These are phyloP conservation scores for Puccinia hordei DNA, from an alignment of 1,284 basidiomycete genomes.

Conservation along the genomic window DNA sequence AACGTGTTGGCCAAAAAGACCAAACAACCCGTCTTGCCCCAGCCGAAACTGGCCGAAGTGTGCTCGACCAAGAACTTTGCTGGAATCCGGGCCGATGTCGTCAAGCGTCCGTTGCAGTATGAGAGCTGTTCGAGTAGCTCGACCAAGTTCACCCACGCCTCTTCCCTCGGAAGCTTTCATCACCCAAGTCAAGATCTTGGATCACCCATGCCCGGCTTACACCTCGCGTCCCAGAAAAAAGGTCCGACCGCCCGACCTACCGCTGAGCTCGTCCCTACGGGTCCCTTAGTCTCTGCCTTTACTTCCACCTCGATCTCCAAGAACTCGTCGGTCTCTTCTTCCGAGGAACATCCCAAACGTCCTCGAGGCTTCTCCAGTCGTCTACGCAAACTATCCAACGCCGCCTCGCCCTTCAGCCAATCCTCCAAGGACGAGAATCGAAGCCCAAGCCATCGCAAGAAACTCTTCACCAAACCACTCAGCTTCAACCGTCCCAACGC, in stretches of 20 bases:
- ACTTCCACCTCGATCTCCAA: slow-evolving; percentile 45
- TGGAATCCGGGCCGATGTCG: slow-evolving; percentile 1
- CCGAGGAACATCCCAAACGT: slow-evolving; percentile 15
- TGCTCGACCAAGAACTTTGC: neutral
- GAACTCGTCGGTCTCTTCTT: slow-evolving; percentile 25
- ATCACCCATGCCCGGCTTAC: neutral
- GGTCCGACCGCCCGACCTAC: neutral
- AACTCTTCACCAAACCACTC: no score
- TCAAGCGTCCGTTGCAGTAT: slow-evolving; percentile 35
- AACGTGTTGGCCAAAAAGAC: slow-evolving; percentile 38
- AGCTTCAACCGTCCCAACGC: no score
- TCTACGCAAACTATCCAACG: no score
- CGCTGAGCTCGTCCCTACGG: slow-evolving; percentile 14
- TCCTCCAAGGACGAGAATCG: no score
- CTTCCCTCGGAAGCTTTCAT: slow-evolving; percentile 24
- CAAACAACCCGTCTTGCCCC: neutral
- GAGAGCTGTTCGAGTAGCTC: slow-evolving; percentile 40
- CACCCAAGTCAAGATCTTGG: neutral
- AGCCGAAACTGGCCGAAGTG: slow-evolving; percentile 5
- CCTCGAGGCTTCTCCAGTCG: no score
- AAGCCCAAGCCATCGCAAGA: no score
- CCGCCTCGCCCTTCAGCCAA: no score
- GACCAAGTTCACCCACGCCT: slow-evolving; percentile 1
- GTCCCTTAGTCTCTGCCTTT: slow-evolving; percentile 34
- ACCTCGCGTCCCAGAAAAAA: no score